Conservation (phyloP, 306 rosid species). For the Morella rubra region DNA sequence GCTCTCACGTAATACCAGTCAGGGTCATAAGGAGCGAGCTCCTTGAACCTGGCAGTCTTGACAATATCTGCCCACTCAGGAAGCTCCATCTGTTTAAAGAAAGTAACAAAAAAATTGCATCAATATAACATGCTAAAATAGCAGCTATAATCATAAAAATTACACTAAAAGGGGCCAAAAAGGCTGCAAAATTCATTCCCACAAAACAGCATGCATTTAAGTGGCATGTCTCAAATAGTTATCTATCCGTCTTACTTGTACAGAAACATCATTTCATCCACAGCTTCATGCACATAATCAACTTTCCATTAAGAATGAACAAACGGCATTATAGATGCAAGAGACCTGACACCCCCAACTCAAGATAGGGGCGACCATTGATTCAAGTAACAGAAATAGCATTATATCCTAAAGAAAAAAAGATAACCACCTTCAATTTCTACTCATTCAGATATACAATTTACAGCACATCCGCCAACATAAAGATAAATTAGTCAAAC, state of each 20-base stretch:
- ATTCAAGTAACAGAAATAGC: too few species aligned
- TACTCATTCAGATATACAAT: neutral
- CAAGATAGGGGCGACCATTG: neutral
- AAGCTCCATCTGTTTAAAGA: slow-evolving; percentile 42
- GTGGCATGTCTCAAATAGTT: neutral
- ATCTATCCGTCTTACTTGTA: too few species aligned
- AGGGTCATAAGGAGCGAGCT: slow-evolving; percentile 60
- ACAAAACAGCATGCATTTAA: neutral
- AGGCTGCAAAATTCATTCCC: neutral
- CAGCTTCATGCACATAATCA: neutral
- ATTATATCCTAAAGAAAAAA: too few species aligned
- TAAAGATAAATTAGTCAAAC: neutral
- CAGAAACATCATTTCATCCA: neutral
- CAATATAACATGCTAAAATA: neutral
- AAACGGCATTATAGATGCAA: neutral
- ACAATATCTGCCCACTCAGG: slow-evolving; percentile 61
- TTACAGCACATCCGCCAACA: neutral
- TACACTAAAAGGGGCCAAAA: neutral
- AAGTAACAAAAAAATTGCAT: neutral
- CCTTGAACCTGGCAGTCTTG: slow-evolving; percentile 56
- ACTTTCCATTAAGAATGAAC: neutral
- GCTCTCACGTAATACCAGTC: slow-evolving; percentile 60
- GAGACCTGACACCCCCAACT: neutral
- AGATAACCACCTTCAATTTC: neutral
- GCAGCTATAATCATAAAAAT: neutral